A percentile compares a stretch with the other conserved stretches of the same genome.
phyloP scores from a whole-genome alignment of 257 asterid species.

The Fraxinus anomala region DNA sequence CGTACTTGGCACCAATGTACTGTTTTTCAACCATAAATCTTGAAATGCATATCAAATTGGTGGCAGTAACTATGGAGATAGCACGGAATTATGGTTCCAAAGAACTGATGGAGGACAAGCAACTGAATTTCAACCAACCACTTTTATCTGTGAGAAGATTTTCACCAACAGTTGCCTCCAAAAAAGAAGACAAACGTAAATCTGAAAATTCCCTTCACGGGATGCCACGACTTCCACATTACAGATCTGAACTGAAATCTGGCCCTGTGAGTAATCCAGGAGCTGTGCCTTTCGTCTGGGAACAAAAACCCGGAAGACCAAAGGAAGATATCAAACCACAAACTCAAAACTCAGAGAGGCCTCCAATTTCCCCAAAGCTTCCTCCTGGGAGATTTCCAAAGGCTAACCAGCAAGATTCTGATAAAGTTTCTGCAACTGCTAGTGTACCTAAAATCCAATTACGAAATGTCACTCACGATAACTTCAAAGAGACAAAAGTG shows the following conservation, averaged over 20 bases:
- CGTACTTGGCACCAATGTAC: not conserved
- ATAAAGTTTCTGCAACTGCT: slow-evolving; percentile 19
- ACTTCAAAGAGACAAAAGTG: slow-evolving; percentile 28
- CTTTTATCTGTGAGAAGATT: slow-evolving; percentile 65
- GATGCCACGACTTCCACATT: slow-evolving; percentile 50
- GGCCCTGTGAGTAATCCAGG: slow-evolving; percentile 77
- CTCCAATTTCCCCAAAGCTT: slow-evolving; percentile 60
- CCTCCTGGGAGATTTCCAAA: slow-evolving; percentile 60
- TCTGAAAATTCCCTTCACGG: slow-evolving; percentile 20
- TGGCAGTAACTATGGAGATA: slow-evolving; percentile 28
- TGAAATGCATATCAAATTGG: slow-evolving; percentile 3
- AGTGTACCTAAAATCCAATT: slow-evolving; percentile 26
- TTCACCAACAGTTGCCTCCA: slow-evolving; percentile 34
- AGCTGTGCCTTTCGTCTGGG: slow-evolving; percentile 81
- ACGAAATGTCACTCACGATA: slow-evolving; percentile 18
- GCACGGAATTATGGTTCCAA: slow-evolving; percentile 37
- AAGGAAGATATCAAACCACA: slow-evolving; percentile 42
- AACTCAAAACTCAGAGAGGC: slow-evolving; percentile 20
- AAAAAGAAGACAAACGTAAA: slow-evolving; percentile 32
- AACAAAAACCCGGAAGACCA: slow-evolving; percentile 72
- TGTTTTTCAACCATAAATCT: not conserved
- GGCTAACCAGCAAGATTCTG: slow-evolving; percentile 39
- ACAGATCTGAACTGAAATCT: slow-evolving; percentile 66
- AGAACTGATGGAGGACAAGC: slow-evolving; percentile 65
- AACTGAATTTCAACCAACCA: slow-evolving; percentile 61